Evolutionary conservation across 805 yeast species (phyloP).

Genomic region (Metschnikowia noctiluminum): DNA sequence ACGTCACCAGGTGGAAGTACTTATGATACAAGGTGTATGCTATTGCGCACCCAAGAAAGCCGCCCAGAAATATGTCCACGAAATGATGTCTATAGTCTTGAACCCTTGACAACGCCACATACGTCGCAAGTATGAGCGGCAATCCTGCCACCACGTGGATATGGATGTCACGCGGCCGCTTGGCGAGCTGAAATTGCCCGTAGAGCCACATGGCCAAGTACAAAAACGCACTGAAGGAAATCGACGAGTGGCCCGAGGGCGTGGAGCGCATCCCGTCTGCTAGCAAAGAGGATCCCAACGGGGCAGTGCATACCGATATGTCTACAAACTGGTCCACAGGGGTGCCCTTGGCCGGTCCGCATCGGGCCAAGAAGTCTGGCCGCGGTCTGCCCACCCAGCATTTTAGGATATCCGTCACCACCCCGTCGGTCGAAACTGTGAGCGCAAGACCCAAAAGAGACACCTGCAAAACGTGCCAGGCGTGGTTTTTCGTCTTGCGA

Average conservation of each 20-base stretch:
- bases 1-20: constrained; percentile 24
- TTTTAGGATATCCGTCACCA: constrained; percentile 35
- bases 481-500: constrained; percentile 8
- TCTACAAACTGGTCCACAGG: constrained; percentile 18
- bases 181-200: constrained; percentile 35
- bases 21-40: constrained; percentile 27
- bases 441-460: constrained; percentile 29
- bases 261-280: constrained; percentile 54
- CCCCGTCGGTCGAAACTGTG: constrained; percentile 30
- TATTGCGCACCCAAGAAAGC: constrained; percentile 26
- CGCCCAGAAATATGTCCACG: constrained; percentile 33
- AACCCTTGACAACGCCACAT: constrained; percentile 25
- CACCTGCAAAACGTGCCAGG: constrained; percentile 27
- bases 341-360: constrained; percentile 13
- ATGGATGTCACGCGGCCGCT: constrained; percentile 9
- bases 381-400: constrained; percentile 28
- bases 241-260: constrained; percentile 57
- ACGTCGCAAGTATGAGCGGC: constrained; percentile 24
- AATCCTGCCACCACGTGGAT: constrained; percentile 12
- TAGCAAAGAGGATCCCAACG: constrained; percentile 25
- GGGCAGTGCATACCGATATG: constrained; percentile 24
- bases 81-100: constrained; percentile 34
- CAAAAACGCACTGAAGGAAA: constrained; percentile 49
- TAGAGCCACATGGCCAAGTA: constrained; percentile 47
- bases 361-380: constrained; percentile 19